These are phyloP conservation scores for Inga leiocalycina DNA, from an alignment of 306 rosid species.

Conservation along the genomic window DNA sequence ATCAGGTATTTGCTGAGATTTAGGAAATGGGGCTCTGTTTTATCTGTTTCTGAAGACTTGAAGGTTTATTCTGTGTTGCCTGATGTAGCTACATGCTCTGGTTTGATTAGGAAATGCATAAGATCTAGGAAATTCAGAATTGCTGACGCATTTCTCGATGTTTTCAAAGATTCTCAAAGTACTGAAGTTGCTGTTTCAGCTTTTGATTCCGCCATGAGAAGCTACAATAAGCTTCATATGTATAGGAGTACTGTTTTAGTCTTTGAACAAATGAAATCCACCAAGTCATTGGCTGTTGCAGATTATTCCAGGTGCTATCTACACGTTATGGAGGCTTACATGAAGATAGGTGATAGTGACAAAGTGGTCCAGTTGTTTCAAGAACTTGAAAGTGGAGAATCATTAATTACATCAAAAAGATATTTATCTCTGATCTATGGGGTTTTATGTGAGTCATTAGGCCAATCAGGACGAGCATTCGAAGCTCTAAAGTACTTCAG, in stretches of 20 bases:
- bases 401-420: slow-evolving; percentile 26
- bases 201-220: slow-evolving; percentile 57
- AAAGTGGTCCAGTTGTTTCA: slow-evolving; percentile 52
- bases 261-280: slow-evolving; percentile 45
- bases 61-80: slow-evolving; percentile 55
- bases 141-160: slow-evolving; percentile 48
- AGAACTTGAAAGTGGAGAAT: slow-evolving; percentile 43
- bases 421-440: slow-evolving; percentile 46
- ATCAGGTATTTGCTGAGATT: slow-evolving; percentile 63
- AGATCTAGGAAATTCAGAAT: slow-evolving; percentile 61
- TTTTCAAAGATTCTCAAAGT: slow-evolving; percentile 27
- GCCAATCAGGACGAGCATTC: slow-evolving; percentile 51
- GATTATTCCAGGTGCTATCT: slow-evolving; percentile 49
- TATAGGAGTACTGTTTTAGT: slow-evolving; percentile 52
- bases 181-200: slow-evolving; percentile 42
- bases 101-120: slow-evolving; percentile 53
- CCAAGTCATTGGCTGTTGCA: slow-evolving; percentile 33
- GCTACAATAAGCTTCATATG: slow-evolving; percentile 78
- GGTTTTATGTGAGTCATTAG: slow-evolving; percentile 52
- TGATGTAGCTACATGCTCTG: slow-evolving; percentile 58
- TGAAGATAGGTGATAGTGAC: slow-evolving; percentile 40
- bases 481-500: slow-evolving; percentile 66
- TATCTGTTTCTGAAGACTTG: slow-evolving; percentile 53
- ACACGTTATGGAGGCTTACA: slow-evolving; percentile 62
- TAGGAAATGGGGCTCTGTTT: slow-evolving; percentile 55